Conservation (phyloP, 768 basidiomycete genomes). For the Tulasnella sp. region DNA sequence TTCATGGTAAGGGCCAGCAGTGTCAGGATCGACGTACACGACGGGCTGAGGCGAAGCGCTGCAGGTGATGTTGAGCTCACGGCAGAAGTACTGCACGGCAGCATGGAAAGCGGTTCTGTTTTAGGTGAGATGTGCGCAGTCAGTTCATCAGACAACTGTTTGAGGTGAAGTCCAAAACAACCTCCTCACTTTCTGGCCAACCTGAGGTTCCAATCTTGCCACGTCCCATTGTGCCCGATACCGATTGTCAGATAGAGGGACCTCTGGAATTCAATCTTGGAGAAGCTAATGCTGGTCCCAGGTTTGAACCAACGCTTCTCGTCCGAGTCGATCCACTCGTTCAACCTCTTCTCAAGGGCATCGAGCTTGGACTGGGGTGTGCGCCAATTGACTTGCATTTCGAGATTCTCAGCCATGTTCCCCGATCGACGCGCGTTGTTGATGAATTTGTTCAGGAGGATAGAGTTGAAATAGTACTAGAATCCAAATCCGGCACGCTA, state of each 20-base stretch:
- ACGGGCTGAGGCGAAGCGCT: constrained; percentile 52
- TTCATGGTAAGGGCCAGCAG: background rate
- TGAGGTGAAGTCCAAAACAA: background rate
- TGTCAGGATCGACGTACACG: constrained; percentile 25
- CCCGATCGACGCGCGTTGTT: constrained; percentile 67
- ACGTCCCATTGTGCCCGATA: constrained; percentile 43
- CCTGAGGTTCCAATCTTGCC: constrained; percentile 54
- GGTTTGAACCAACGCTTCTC: constrained; percentile 72
- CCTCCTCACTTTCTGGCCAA: constrained; percentile 35
- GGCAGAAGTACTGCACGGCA: constrained; percentile 61
- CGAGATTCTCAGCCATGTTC: constrained; percentile 57
- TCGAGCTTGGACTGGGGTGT: constrained; percentile 65
- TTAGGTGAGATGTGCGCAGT: background rate
- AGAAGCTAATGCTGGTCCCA: constrained; percentile 48
- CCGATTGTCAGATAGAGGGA: constrained; percentile 52
- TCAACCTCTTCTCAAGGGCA: constrained; percentile 51
- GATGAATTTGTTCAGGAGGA: constrained; percentile 63
- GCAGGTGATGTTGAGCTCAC: constrained; percentile 53
- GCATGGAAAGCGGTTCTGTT: constrained; percentile 59
- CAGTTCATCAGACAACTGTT: background rate
- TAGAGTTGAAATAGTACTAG: constrained; percentile 70
- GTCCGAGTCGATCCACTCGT: constrained; percentile 67
- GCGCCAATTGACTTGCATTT: constrained; percentile 64
- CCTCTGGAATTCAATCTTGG: constrained; percentile 37
- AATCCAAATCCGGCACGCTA: background rate